Percentiles rank a stretch among this genome's conserved stretches.
Evolutionary conservation across 257 asterid species (phyloP).

Genomic region (Scutellaria baicalensis): DNA sequence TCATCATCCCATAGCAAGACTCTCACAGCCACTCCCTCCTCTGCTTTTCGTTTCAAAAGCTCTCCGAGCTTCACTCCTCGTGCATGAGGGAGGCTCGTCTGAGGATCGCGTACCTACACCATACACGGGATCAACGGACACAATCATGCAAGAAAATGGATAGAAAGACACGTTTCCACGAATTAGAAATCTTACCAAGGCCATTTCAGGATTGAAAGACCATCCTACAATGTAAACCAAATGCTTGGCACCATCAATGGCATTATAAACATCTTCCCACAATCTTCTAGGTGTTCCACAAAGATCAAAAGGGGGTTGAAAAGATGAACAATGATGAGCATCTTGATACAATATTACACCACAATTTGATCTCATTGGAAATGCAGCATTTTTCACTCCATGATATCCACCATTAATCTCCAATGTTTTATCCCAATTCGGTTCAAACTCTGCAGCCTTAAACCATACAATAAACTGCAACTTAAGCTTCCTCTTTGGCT

Average conservation of each 20-base stretch:
- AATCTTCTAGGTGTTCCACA: slow-evolving; percentile 39
- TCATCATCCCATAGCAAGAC: slow-evolving; percentile 83
- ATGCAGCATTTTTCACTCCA: slow-evolving; percentile 59
- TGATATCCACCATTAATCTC: slow-evolving; percentile 39
- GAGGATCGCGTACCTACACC: slow-evolving; percentile 62
- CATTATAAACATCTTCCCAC: slow-evolving; percentile 82
- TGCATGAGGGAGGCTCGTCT: slow-evolving; percentile 61
- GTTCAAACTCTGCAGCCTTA: slow-evolving; percentile 57
- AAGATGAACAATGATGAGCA: slow-evolving; percentile 55
- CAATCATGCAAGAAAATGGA: background rate
- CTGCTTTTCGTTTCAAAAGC: slow-evolving; percentile 64
- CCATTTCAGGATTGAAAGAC: slow-evolving; percentile 71
- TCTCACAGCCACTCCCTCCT: slow-evolving; percentile 80
- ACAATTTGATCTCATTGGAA: slow-evolving; percentile 65
- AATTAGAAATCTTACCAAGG: slow-evolving; percentile 37
- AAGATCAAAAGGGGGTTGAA: slow-evolving; percentile 44
- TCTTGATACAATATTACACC: slow-evolving; percentile 67
- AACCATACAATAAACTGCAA: slow-evolving; percentile 71
- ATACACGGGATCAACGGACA: background rate
- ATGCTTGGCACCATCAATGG: slow-evolving; percentile 79
- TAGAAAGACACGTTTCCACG: background rate
- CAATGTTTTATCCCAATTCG: slow-evolving; percentile 48
- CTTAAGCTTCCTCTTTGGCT: slow-evolving; percentile 41
- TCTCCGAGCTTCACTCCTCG: slow-evolving; percentile 81
- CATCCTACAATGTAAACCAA: slow-evolving; percentile 80